A percentile compares a stretch with the other conserved stretches of the same genome.
phyloP scores from a whole-genome alignment of 176 grass and related monocot genomes.

The Thalia dealbata region DNA sequence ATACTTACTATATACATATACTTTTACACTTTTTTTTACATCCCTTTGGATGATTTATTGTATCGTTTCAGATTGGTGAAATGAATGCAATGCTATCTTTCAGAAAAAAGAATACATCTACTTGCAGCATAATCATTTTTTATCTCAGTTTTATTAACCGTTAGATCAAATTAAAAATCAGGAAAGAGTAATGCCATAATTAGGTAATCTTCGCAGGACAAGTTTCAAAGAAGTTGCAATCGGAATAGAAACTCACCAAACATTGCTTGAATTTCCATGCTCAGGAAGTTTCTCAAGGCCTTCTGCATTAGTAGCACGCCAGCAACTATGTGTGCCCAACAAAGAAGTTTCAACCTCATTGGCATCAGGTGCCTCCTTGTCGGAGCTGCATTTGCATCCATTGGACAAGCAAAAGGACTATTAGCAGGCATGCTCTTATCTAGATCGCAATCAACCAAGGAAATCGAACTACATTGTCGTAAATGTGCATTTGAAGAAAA shows the following conservation, averaged over 20 bases:
- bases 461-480: not conserved
- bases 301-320: slow-evolving; percentile 50
- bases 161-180: not conserved
- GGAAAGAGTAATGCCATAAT: not conserved
- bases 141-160: not conserved
- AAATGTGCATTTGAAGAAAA: not conserved
- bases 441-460: not conserved
- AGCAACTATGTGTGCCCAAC: slow-evolving; percentile 53
- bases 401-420: slow-evolving; percentile 15
- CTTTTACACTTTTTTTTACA: no score
- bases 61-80: no score
- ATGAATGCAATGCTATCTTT: no score
- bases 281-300: slow-evolving; percentile 63
- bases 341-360: slow-evolving; percentile 48
- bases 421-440: not conserved
- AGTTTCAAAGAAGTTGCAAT: not conserved
- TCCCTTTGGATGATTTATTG: no score
- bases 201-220: not conserved
- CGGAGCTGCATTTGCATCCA: slow-evolving; percentile 45
- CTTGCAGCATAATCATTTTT: not conserved
- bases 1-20: no score
- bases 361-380: slow-evolving; percentile 64
- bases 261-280: slow-evolving; percentile 44
- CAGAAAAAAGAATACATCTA: no score
- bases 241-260: slow-evolving; percentile 38